Evolutionary conservation across 495 filamentous ascomycete species (phyloP), one percentile per base, ranked within the genome.

Genomic region (Amphirosellinia nigrospora): DNA sequence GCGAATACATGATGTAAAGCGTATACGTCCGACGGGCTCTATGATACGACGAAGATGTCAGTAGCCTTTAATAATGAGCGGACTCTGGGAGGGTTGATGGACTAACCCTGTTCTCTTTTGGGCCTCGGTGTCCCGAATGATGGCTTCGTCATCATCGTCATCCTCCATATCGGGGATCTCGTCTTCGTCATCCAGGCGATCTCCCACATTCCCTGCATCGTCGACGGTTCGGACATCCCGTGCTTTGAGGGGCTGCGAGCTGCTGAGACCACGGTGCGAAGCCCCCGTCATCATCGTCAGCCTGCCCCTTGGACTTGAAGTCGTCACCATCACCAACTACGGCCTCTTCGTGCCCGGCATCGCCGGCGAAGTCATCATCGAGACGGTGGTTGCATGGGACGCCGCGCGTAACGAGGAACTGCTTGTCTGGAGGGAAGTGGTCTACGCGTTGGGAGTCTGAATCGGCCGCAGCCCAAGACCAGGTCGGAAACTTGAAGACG

Each of bases 161-260:
- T 98, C 96, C 74, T 98, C 96, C 92, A 98, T 98, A 79, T 98
- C 96, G 0, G 94, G 94, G 69, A 98, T 97, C 76, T 98, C 96
- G 56, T 94, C 93, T 5, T 94, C 93, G 15, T 92, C 89, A 32
- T 90, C 89, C 23, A 84, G 82, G 38, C 87, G 85, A 70, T 93
- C 93, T 9, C 93, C 93, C 15, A 93, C 86, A 73, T 92, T 90
- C 28, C 91, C 92, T 38, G 87, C 86, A 74, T 96, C 93, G 76
- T 96, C 93, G 56, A 96, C 87, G 0, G 93, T 97, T 71, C 93
- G 81, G 56, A 97, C 94, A 81, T 98, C 94, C 63, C 87, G 80
- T 46, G 89, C 88, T 77, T 91, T 87, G 48, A 90, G 88, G 63
- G 91, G 93, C 74, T 93, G 90, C 28, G 86, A 90, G 60, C 86